These are phyloP conservation scores for Sherardia arvensis DNA, from an alignment of 257 asterid species.

Conservation along the genomic window DNA sequence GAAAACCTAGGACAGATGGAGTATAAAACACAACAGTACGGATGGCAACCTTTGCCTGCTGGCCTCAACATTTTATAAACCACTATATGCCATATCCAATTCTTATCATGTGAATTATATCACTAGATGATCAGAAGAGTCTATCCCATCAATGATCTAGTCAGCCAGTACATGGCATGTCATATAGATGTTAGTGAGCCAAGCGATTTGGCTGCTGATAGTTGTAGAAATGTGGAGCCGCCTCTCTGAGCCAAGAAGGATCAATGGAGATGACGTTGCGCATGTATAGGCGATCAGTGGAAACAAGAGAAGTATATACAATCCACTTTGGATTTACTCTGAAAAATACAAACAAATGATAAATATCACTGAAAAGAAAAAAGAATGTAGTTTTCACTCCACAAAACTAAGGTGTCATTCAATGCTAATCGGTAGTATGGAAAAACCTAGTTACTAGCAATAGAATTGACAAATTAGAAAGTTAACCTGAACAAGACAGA, in stretches of 20 bases:
- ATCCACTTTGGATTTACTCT: conserved; percentile 96
- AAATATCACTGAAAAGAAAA: not conserved
- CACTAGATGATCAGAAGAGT: not conserved
- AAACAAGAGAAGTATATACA: conserved; percentile 71
- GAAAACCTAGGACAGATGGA: no score
- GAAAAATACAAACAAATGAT: conserved; percentile 20
- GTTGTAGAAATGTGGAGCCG: conserved; percentile 89
- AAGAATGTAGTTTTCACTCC: not conserved
- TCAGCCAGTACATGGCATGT: not conserved
- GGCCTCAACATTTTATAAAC: not conserved
- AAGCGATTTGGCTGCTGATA: conserved; percentile 34
- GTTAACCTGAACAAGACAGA: conserved; percentile 85
- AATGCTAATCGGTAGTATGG: not conserved
- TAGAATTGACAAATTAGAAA: not conserved
- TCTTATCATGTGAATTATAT: not conserved
- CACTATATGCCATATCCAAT: not conserved
- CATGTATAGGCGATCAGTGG: conserved; percentile 95
- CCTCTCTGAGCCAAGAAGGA: conserved; percentile 83
- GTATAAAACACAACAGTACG: no score
- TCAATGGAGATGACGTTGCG: conserved; percentile 79
- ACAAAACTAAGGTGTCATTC: not conserved
- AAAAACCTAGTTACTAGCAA: not conserved
- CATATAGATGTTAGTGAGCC: conserved; percentile 23
- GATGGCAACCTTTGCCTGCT: no score
- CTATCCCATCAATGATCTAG: not conserved